Evolutionary conservation across 2,329 filamentous ascomycete species (phyloP), one percentile per base, ranked within the genome.

Genomic region (Cladophialophora exuberans): DNA sequence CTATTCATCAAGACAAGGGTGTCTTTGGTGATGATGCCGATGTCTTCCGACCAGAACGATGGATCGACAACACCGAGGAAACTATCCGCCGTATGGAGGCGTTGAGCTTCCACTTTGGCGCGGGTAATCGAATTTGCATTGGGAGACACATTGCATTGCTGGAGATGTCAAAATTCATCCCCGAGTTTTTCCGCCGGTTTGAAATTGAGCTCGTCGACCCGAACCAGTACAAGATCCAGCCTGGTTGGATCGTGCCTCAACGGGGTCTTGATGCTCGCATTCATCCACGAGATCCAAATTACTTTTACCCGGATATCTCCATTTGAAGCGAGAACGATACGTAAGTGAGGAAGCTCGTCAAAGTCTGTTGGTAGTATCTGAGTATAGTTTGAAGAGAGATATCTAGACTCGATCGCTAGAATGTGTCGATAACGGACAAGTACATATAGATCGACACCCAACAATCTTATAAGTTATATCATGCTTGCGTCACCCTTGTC

Each of bases 1-100:
- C 90, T n/a, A 75, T 91, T 22, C 88, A 91, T 64, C 79, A 85
- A 1, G 79, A 84, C 2, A 76, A 78, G 2, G 82, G 85, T 51
- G 76, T 90, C 18, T 92, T 89, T 64, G 88, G 88, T 2, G 68
- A 76, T 0, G 85, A 90, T 38, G 82, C 83, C 0, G 83, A 89
- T 33, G 69, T 67, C 0, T 93, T 81, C 68, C 72, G 83, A 7
- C 88, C 88, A 0, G 88, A 90, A 70, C 70, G 88, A 36, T 91
- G 88, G 79, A n/a, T n/a, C n/a, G n/a, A n/a, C n/a, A n/a, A n/a
- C n/a, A n/a, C n/a, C 33, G 20, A 36, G 33, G 33, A 36, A 18
- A 36, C 6, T 4, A 18, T 36, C n/a, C 13, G 33, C 6, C 20
- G 20, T 36, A 36, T 36, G 33, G 33, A 36, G 33, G 20, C 15